Conservation (phyloP, 1,139 yeast genomes). For the Scheffersomyces quercinus region DNA sequence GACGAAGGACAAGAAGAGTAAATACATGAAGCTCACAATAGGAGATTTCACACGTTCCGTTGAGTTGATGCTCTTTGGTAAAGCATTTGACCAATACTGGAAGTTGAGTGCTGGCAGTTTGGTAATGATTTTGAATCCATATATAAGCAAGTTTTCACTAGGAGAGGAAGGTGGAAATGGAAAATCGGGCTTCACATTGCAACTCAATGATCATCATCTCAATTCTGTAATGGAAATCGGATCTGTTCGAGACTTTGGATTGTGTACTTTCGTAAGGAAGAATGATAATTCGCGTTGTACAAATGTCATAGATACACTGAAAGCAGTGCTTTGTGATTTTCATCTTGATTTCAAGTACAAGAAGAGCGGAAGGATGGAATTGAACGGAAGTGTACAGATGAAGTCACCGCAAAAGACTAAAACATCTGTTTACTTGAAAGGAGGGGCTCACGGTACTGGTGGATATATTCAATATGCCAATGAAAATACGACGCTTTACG, state of each 20-base stretch:
- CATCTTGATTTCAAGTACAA: slow-evolving; percentile 62
- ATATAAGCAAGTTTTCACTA: slow-evolving; percentile 29
- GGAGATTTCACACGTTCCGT: slow-evolving; percentile 65
- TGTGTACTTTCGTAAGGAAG: slow-evolving; percentile 54
- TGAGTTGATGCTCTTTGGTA: slow-evolving; percentile 64
- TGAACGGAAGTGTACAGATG: slow-evolving; percentile 59
- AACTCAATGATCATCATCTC: slow-evolving; percentile 48
- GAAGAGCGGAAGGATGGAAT: slow-evolving; percentile 65
- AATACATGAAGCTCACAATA: slow-evolving; percentile 60
- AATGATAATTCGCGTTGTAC: slow-evolving; percentile 53
- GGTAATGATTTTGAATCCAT: slow-evolving; percentile 75
- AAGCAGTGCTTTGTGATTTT: slow-evolving; percentile 62
- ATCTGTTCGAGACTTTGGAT: slow-evolving; percentile 64
- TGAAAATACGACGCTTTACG: slow-evolving; percentile 27
- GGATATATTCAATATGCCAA: slow-evolving; percentile 13
- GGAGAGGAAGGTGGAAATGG: neutral
- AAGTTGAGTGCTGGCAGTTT: slow-evolving; percentile 74
- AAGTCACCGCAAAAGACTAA: slow-evolving; percentile 32
- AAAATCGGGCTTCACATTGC: slow-evolving; percentile 55
- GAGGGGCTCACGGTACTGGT: slow-evolving; percentile 11
- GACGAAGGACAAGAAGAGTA: slow-evolving; percentile 40
- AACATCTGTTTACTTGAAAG: slow-evolving; percentile 22
- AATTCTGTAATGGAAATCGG: slow-evolving; percentile 73
- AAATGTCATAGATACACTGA: slow-evolving; percentile 56
- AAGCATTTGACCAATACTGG: slow-evolving; percentile 70